Evolutionary conservation across 2,329 filamentous ascomycete genomes (phyloP), one percentile per base, ranked within the genome.

Genomic region (Fusarium domesticum): DNA sequence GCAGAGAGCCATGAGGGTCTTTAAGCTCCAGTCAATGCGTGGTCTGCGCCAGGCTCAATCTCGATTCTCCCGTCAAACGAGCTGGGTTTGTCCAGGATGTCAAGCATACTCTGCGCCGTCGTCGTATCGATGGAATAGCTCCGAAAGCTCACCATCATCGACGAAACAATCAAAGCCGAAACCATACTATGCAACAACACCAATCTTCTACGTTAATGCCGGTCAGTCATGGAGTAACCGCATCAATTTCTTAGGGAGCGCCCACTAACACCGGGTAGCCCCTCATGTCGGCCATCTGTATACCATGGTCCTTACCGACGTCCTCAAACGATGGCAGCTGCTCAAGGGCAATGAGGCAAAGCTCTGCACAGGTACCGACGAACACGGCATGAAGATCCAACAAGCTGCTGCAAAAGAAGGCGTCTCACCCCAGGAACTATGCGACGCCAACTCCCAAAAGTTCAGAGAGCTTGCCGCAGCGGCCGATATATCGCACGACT

Each of bases 141-240:
- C 63, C 12, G 47, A 55, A 35, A 61, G 53, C 56, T 58, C 59
- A 3, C 42, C 46, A 34, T 17, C 39, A 38, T 33, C 40, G 28
- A 30, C 43, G 16, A 55, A 60, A 48, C 96, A 96, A 71, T 89
- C 91, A 5, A 96, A 85, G 18, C 57, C 61, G 48, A 97, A 97
- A 72, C 90, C 92, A 7, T 96, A 85, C 73, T 98, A 97, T 74
- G 77, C 96, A 60, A 97, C 93, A 5, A 95, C 90, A 7, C 93
- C 93, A 3, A 98, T 98, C 46, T 98, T 97, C 74, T 98, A 98
- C 69, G 93, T 98, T 72, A 98, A 98, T 78, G 89, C 91, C 43
- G 83, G 89, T 91, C 72, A 57, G 51, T 45, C n/a, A 34, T 23
- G 8, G n/a, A 18, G 15, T n/a, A 2, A 8, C n/a, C 5, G 14